These are phyloP conservation scores for Anthostomella pinea DNA, from an alignment of 2,329 filamentous ascomycete species.

Conservation along the genomic window DNA sequence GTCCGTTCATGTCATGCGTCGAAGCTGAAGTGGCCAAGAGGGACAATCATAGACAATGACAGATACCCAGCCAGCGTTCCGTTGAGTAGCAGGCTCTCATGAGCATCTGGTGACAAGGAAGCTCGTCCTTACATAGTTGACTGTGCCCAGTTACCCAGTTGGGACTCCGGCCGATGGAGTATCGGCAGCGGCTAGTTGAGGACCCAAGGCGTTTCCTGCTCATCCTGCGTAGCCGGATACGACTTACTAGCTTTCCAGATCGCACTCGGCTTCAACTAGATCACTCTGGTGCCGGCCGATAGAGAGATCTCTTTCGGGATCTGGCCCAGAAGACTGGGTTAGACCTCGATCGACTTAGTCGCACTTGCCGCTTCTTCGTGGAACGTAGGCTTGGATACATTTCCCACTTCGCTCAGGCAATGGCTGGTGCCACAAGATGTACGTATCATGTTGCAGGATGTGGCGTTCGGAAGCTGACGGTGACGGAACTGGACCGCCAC, in stretches of 20 bases:
- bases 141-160: too few relatives aligned
- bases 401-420: constrained; percentile 20
- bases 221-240: too few relatives aligned
- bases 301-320: constrained; percentile 16
- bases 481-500: constrained; percentile 9
- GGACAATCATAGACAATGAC: too few relatives aligned
- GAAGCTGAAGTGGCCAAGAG: too few relatives aligned
- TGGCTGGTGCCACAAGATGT: constrained; percentile 14
- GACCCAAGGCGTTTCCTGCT: too few relatives aligned
- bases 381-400: constrained; percentile 16
- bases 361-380: constrained; percentile 24
- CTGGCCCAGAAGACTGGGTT: constrained; percentile 20
- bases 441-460: background rate
- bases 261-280: constrained; percentile 26
- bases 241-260: constrained; percentile 12
- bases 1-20: too few relatives aligned
- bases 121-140: too few relatives aligned
- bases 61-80: too few relatives aligned
- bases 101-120: too few relatives aligned
- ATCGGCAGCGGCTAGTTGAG: too few relatives aligned
- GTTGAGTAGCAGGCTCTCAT: too few relatives aligned
- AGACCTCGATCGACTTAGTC: constrained; percentile 20
- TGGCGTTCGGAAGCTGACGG: background rate
- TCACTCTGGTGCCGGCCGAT: constrained; percentile 18
- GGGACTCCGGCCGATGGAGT: too few relatives aligned